A percentile compares a stretch with the other conserved stretches of the same genome.
These are phyloP conservation scores for Fusarium sp. DNA, from an alignment of 2,329 filamentous ascomycete genomes.

Conservation along the genomic window DNA sequence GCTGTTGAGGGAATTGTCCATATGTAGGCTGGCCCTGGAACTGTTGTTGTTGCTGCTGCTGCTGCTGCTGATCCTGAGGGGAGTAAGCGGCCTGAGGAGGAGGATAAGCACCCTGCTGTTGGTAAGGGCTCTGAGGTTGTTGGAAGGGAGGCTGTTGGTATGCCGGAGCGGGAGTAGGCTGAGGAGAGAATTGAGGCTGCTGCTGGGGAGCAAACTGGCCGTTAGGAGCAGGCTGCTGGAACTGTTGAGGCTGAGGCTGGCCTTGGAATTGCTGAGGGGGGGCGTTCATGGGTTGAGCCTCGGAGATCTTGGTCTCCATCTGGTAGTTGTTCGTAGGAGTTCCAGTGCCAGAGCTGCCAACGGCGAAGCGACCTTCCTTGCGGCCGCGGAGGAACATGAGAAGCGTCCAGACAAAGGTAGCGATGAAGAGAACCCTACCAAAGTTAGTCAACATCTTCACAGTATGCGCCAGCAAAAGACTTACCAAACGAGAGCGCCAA, in stretches of 20 bases:
- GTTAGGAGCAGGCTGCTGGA: slow-evolving; percentile 12
- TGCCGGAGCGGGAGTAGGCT: slow-evolving; percentile 12
- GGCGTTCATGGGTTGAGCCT: slow-evolving; percentile 34
- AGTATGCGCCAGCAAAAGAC: slow-evolving; percentile 7
- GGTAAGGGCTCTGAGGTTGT: slow-evolving; percentile 43
- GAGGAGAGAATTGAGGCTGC: slow-evolving; percentile 24
- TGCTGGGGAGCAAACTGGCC: slow-evolving; percentile 22
- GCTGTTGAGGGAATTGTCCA: slow-evolving; percentile 38
- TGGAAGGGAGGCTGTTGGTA: slow-evolving; percentile 36
- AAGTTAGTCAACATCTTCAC: slow-evolving; percentile 1
- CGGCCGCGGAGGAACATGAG: slow-evolving; percentile 49
- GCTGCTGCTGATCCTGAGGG: slow-evolving; percentile 30
- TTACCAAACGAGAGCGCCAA: slow-evolving; percentile 56
- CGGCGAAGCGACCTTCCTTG: slow-evolving; percentile 49
- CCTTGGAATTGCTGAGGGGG: background rate
- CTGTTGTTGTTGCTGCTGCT: background rate
- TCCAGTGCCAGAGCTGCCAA: slow-evolving; percentile 20
- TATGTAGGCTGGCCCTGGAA: slow-evolving; percentile 29
- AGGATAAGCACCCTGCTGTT: slow-evolving; percentile 42
- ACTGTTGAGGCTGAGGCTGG: slow-evolving; percentile 31
- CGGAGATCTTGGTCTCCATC: slow-evolving; percentile 48
- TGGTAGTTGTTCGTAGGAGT: slow-evolving; percentile 42
- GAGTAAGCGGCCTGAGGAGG: slow-evolving; percentile 36
- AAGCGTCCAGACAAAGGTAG: slow-evolving; percentile 49
- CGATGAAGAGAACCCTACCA: slow-evolving; percentile 51